phyloP scores from a whole-genome alignment of 2,329 filamentous ascomycete genomes.

The Stachybotrys echinatus region DNA sequence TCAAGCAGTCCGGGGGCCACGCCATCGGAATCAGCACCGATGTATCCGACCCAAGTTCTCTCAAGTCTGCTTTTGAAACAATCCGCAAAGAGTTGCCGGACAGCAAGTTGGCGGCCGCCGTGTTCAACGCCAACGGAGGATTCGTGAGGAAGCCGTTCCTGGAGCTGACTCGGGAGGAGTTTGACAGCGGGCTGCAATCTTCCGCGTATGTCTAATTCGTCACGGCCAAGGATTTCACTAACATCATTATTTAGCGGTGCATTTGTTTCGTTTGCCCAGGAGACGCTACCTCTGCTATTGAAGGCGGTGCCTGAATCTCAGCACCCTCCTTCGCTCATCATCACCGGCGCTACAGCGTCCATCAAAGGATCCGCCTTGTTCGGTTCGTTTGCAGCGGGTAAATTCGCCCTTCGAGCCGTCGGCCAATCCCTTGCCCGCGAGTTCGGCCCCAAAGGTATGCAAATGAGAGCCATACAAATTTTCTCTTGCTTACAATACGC shows the following conservation, averaged over 20 bases:
- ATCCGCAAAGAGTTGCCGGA: constrained; percentile 55
- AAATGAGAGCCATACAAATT: too few species aligned
- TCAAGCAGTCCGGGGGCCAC: constrained; percentile 60
- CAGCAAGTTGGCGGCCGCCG: constrained; percentile 54
- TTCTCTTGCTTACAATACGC: background rate
- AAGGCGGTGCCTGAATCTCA: constrained; percentile 46
- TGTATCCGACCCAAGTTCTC: constrained; percentile 32
- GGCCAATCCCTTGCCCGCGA: constrained; percentile 73
- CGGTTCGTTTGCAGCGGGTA: constrained; percentile 68
- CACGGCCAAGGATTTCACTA: constrained; percentile 1
- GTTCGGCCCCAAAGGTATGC: constrained; percentile 64
- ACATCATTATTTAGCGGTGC: constrained; percentile 43
- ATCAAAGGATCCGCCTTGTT: constrained; percentile 67
- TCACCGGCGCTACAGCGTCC: constrained; percentile 82
- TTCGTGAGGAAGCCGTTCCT: constrained; percentile 53
- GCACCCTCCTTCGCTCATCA: constrained; percentile 73
- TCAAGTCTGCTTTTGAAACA: constrained; percentile 55
- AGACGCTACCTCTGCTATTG: constrained; percentile 64
- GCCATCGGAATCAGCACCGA: constrained; percentile 64
- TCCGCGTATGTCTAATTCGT: constrained; percentile 39
- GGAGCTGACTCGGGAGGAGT: constrained; percentile 45
- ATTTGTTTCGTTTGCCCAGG: constrained; percentile 72
- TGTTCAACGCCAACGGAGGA: constrained; percentile 62
- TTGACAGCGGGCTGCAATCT: constrained; percentile 37
- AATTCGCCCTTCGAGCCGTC: constrained; percentile 72